Evolutionary conservation across 805 yeast species (phyloP).

Genomic region (Ogataea siamensis): DNA sequence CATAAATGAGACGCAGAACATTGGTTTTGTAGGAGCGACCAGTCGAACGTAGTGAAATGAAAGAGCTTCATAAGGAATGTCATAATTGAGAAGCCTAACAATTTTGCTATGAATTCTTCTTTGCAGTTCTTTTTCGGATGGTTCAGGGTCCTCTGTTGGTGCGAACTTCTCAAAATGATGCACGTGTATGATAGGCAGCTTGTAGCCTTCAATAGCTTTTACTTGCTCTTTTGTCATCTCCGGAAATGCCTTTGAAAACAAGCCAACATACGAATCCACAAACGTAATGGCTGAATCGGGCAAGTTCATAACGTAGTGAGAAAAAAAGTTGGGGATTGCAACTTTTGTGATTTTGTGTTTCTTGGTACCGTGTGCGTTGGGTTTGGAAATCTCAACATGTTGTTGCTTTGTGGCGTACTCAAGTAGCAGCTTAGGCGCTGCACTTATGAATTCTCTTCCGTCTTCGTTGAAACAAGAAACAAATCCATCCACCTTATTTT

Average conservation of each 20-base stretch:
- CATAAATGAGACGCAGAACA: constrained; percentile 83
- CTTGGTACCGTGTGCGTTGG: constrained; percentile 27
- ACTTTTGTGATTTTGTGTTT: constrained; percentile 22
- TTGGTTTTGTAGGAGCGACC: constrained; percentile 95
- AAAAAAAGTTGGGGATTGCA: constrained; percentile 51
- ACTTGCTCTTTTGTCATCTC: constrained; percentile 38
- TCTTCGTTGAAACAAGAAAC: constrained; percentile 71
- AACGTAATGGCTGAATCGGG: constrained; percentile 92
- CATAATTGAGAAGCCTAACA: constrained; percentile 43
- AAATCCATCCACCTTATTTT: constrained; percentile 59
- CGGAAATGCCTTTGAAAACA: constrained; percentile 45
- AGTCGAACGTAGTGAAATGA: constrained; percentile 82
- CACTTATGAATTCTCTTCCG: constrained; percentile 75
- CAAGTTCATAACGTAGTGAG: constrained; percentile 89
- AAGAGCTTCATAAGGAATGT: constrained; percentile 47
- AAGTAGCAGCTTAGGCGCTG: constrained; percentile 51
- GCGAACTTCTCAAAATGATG: constrained; percentile 91
- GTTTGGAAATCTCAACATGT: constrained; percentile 36
- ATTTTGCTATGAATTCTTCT: constrained; percentile 60
- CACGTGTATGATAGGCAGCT: constrained; percentile 75
- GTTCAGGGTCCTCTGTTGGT: constrained; percentile 66
- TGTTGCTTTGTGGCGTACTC: constrained; percentile 43
- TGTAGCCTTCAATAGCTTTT: constrained; percentile 43
- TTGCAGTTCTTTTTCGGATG: constrained; percentile 64
- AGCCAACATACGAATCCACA: constrained; percentile 71